These are phyloP conservation scores for Ceratocystiopsis brevicomis DNA, from an alignment of 2,329 filamentous ascomycete species.

Conservation along the genomic window DNA sequence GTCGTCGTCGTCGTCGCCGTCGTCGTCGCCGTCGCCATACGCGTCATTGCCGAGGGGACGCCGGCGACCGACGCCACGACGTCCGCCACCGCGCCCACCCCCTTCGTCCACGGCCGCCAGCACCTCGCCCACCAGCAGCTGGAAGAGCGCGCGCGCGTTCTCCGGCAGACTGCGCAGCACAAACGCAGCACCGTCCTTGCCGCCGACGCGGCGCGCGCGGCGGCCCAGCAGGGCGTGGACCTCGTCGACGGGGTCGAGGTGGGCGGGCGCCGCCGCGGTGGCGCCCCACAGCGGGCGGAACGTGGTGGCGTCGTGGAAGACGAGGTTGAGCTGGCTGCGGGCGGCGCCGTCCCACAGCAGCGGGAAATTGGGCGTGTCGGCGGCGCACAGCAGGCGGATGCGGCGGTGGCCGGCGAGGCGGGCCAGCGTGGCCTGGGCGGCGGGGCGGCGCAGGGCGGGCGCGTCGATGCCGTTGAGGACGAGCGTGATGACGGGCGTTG, in stretches of 20 bases:
- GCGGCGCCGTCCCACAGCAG: slow-evolving; percentile 77
- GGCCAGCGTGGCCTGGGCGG: slow-evolving; percentile 53
- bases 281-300: slow-evolving; percentile 46
- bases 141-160: slow-evolving; percentile 76
- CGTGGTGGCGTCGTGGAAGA: slow-evolving; percentile 89
- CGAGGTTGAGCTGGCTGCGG: slow-evolving; percentile 51
- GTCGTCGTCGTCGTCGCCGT: slow-evolving; percentile 45
- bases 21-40: slow-evolving; percentile 62
- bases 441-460: slow-evolving; percentile 49
- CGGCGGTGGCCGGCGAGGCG: slow-evolving; percentile 55
- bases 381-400: slow-evolving; percentile 59
- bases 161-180: slow-evolving; percentile 80
- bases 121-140: slow-evolving; percentile 68
- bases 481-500: slow-evolving; percentile 35
- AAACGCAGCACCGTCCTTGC: slow-evolving; percentile 79
- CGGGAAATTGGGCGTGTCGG: slow-evolving; percentile 73
- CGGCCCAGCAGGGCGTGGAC: slow-evolving; percentile 75
- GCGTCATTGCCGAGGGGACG: slow-evolving; percentile 24
- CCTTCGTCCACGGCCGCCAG: slow-evolving; percentile 42
- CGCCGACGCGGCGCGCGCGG: slow-evolving; percentile 60
- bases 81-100: slow-evolving; percentile 25
- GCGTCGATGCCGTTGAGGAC: slow-evolving; percentile 80
- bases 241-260: slow-evolving; percentile 63
- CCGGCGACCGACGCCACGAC: slow-evolving; percentile 11
- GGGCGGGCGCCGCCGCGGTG: no score